Base-by-base conservation (phyloP, 768 basidiomycete genomes). In the Lyophyllum semitale region DNA sequence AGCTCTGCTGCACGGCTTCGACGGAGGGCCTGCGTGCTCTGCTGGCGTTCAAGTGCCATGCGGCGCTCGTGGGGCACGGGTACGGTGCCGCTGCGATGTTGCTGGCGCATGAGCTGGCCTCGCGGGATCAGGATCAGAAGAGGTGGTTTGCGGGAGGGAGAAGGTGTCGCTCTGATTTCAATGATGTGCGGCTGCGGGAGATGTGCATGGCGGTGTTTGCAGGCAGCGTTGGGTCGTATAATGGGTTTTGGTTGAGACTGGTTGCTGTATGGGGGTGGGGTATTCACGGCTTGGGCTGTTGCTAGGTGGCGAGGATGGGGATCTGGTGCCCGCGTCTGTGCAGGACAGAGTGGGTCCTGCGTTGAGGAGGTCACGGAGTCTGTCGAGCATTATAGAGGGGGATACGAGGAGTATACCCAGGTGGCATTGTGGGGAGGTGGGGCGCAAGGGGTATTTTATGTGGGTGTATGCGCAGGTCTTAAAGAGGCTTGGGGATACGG, bases 181-280 rank as follows among this genome's bases (percentile, higher is more conserved):
- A 38, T 18, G 37, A 38, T 18, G 17, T n/a, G n/a, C n/a, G 13
- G 12, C 33, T 38, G n/a, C 2, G 17, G 37, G 37, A 38, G 2
- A 4, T 38, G 37, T 38, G n/a, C 7, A 12, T 18, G 20, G 18
- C 32, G n/a, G 9, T 48, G 3, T 32, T 48, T 6, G n/a, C n/a
- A 1, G 7, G 47, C 11, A 32, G 47, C 11, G 20, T 48, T 29
- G 23, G 4, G 6, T 48, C 47, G 11, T 35, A 48, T 22, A 48
- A 48, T 35, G 47, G 47, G 30, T 48, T 48, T 35, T 48, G 47
- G 47, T 27, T 48, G 30, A 29, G 47, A 2, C 33, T 48, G 32
- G 32, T 35, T 4, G 32, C 23, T n/a, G 47, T 48, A 8, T 48
- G 32, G 47, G 47, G 30, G 6, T 33, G 18, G 35, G 47, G 18